Evolutionary conservation across 2,329 filamentous ascomycete species (phyloP), one percentile per base, ranked within the genome.

Genomic region (Ophidiomyces ophidiicola): DNA sequence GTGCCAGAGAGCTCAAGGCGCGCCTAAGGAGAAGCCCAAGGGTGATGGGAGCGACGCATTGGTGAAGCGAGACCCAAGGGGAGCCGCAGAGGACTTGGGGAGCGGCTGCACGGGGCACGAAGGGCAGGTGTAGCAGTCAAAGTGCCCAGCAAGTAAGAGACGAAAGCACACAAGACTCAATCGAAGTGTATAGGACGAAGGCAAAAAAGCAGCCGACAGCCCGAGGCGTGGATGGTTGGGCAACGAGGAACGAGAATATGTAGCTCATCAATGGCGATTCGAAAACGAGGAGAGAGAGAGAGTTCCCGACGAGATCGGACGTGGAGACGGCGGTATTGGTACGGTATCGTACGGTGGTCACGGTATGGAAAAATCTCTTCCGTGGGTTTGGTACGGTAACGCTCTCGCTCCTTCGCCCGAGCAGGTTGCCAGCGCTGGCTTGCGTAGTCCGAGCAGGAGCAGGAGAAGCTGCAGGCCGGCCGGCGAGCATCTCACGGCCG

Each of bases 41-140:
- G 7, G 24, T 14, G 21, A 18, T 31, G 29, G 25, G 31, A 32
- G 24, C 24, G 33, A 39, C 33, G 44, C 44, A 45, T 45, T 45
- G 44, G 44, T 29, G 24, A 36, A 21, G 18, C 25, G 18, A 28
- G 38, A 15, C 11, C 18, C 23, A 8, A 18, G 23, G 30, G n/a
- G 7, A 23, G 23, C 29, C 15, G 6, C n/a, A 29, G 33, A 34
- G 23, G 10, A 34, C 28, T 10, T 24, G 32, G 32, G 7, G 10
- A 25, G 24, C 10, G 11, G 12, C 10, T 26, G 14, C 14, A 32
- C 20, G 12, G 28, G 10, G 10, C n/a, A 26, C 15, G 12, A 25
- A 12, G 7, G n/a, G 19, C 31, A n/a, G 14, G 28, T 25, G 26
- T 21, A 20, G 29, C 14, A 28, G 36, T 11, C 3, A 7, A 7